Conservation (phyloP, 257 asterid genomes). For the Fraxinus americana region DNA sequence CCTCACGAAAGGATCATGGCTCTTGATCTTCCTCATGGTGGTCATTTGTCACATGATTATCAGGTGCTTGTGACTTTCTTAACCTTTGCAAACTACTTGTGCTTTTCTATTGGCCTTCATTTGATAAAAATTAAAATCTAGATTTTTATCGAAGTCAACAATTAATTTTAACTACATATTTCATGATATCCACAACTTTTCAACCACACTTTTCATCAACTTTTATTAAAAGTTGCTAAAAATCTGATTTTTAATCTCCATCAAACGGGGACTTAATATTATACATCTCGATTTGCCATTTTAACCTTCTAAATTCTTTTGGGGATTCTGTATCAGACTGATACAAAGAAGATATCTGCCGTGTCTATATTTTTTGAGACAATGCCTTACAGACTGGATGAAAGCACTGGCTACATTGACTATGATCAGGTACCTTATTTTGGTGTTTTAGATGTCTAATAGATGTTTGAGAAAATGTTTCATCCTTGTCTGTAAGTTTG, state of each 20-base stretch:
- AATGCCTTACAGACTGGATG: constrained; percentile 95
- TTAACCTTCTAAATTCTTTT: constrained; percentile 8
- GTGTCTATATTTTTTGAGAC: constrained; percentile 97
- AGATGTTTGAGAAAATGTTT: constrained; percentile 3
- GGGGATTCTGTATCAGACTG: constrained; percentile 55
- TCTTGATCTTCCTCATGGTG: constrained; percentile 99
- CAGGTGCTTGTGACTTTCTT: constrained; percentile 59
- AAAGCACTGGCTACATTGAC: constrained; percentile 91
- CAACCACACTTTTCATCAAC: too few species aligned
- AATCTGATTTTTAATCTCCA: too few species aligned
- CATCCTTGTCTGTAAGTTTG: constrained; percentile 3
- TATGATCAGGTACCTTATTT: constrained; percentile 74
- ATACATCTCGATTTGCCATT: constrained; percentile 9
- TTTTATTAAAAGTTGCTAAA: too few species aligned
- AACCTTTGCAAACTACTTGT: constrained; percentile 9
- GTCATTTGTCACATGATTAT: constrained; percentile 97
- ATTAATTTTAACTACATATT: too few species aligned
- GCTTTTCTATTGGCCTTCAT: constrained; percentile 3
- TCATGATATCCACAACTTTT: too few species aligned
- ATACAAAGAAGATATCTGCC: constrained; percentile 89
- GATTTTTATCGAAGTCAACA: too few species aligned
- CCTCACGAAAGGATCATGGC: constrained; percentile 99
- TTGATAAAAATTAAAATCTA: too few species aligned
- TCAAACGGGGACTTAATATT: background rate
- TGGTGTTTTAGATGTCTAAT: constrained; percentile 18